Percentiles rank a stretch among this genome's conserved stretches.
These are phyloP conservation scores for Penicillium brasilianum DNA, from an alignment of 2,329 filamentous ascomycete genomes.

Conservation along the genomic window DNA sequence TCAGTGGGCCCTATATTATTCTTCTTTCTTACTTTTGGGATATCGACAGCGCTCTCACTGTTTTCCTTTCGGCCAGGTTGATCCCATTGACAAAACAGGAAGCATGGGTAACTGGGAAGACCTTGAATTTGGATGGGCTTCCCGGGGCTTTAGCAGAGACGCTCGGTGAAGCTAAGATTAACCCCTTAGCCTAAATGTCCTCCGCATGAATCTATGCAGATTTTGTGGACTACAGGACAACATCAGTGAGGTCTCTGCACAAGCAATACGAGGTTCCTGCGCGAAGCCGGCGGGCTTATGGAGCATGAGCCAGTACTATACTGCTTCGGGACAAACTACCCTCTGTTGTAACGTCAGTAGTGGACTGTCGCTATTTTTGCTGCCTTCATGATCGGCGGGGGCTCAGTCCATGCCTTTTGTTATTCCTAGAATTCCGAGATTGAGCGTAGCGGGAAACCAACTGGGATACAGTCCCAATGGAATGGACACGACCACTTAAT, in stretches of 20 bases:
- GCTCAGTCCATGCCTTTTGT: too few species aligned
- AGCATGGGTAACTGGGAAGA: background rate
- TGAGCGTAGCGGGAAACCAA: background rate
- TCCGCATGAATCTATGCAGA: background rate
- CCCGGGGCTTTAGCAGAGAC: conserved; percentile 1
- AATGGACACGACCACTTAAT: background rate
- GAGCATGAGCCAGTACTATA: conserved; percentile 10
- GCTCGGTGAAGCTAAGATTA: conserved; percentile 32
- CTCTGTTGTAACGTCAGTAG: conserved; percentile 1
- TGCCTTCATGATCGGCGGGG: background rate
- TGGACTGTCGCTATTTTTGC: background rate
- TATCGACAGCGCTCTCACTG: background rate
- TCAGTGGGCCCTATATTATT: background rate
- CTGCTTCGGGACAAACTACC: conserved; percentile 9
- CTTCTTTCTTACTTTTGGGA: background rate
- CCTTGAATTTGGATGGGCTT: background rate
- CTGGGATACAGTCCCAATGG: background rate
- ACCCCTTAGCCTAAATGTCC: background rate
- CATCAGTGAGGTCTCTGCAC: background rate
- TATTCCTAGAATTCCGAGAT: too few species aligned
- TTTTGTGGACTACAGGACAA: too few species aligned
- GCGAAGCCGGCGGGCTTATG: conserved; percentile 2
- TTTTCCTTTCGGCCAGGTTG: background rate
- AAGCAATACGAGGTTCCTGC: conserved; percentile 6
- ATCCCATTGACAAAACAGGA: background rate